Evolutionary conservation across 306 rosid genomes (phyloP).

Genomic region (Acacia acuminata): DNA sequence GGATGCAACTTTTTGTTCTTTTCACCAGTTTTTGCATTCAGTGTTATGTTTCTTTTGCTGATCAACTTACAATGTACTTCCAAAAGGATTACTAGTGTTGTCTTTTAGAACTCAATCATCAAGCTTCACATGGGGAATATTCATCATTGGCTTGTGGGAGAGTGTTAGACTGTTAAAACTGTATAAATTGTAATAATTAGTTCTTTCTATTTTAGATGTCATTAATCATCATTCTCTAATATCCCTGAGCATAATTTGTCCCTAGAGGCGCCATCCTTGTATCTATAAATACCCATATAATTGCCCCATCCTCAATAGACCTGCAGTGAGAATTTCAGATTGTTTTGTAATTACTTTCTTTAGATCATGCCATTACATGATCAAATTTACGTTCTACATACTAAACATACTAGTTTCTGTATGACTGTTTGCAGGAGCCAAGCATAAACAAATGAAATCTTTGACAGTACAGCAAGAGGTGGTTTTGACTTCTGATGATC

Average conservation of each 20-base stretch:
- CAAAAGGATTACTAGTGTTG: background rate
- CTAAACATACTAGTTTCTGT: conserved; percentile 15
- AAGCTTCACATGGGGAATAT: background rate
- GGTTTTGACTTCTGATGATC: conserved; percentile 57
- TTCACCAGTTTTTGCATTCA: background rate
- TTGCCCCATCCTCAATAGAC: background rate
- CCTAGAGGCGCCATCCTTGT: background rate
- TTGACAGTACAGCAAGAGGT: conserved; percentile 71
- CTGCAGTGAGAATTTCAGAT: background rate
- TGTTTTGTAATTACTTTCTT: background rate
- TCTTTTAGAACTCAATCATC: background rate
- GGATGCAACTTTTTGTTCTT: background rate
- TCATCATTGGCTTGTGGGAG: background rate
- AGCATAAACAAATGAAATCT: conserved; percentile 64
- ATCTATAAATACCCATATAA: background rate
- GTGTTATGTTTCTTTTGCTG: background rate
- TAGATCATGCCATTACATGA: conserved; percentile 20
- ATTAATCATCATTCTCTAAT: background rate
- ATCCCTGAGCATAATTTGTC: background rate
- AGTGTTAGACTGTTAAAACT: background rate
- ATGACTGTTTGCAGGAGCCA: conserved; percentile 48
- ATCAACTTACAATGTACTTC: background rate
- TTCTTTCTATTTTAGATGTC: background rate
- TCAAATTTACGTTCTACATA: conserved; percentile 19
- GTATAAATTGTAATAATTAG: background rate